Evolutionary conservation across 371 early-diverging fungal genomes (phyloP).

Genomic region (Rhizopus stolonifer): DNA sequence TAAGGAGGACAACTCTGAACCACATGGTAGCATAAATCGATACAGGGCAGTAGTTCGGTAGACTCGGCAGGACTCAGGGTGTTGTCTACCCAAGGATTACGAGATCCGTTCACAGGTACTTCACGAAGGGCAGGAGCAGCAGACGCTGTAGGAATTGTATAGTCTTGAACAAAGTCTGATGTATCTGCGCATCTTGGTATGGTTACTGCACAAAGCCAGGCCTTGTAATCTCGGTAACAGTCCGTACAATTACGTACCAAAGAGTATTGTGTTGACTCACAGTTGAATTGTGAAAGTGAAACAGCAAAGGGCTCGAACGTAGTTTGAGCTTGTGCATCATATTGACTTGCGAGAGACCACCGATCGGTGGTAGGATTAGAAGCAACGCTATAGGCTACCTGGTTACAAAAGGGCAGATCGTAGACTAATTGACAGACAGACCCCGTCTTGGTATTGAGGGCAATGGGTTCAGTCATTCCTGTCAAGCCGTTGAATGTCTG

Average conservation of each 20-base stretch:
- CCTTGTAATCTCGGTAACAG: slow-evolving; percentile 59
- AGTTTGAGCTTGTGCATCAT: slow-evolving; percentile 46
- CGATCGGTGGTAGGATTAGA: slow-evolving; percentile 16
- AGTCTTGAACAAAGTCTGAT: slow-evolving; percentile 11
- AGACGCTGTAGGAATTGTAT: slow-evolving; percentile 5
- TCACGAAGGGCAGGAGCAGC: slow-evolving; percentile 28
- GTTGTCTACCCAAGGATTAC: slow-evolving; percentile 46
- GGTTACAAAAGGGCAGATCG: slow-evolving; percentile 54
- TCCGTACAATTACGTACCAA: slow-evolving; percentile 64
- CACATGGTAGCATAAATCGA: slow-evolving; percentile 64
- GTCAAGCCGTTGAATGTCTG: slow-evolving; percentile 31
- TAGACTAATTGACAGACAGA: slow-evolving; percentile 58
- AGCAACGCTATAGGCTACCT: slow-evolving; percentile 64
- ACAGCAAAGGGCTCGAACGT: slow-evolving; percentile 51
- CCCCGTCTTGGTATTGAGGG: slow-evolving; percentile 34
- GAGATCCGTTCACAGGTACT: slow-evolving; percentile 36
- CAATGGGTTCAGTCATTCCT: slow-evolving; percentile 36
- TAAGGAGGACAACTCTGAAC: slow-evolving; percentile 68
- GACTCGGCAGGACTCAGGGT: slow-evolving; percentile 45
- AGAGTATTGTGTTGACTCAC: slow-evolving; percentile 59
- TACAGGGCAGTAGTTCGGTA: slow-evolving; percentile 62
- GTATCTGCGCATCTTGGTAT: slow-evolving; percentile 62
- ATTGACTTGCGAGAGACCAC: slow-evolving; percentile 32
- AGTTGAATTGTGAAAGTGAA: slow-evolving; percentile 59
- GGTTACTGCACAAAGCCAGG: slow-evolving; percentile 65